Conservation (phyloP, 257 asterid genomes). For the Buddleja alternifolia region DNA sequence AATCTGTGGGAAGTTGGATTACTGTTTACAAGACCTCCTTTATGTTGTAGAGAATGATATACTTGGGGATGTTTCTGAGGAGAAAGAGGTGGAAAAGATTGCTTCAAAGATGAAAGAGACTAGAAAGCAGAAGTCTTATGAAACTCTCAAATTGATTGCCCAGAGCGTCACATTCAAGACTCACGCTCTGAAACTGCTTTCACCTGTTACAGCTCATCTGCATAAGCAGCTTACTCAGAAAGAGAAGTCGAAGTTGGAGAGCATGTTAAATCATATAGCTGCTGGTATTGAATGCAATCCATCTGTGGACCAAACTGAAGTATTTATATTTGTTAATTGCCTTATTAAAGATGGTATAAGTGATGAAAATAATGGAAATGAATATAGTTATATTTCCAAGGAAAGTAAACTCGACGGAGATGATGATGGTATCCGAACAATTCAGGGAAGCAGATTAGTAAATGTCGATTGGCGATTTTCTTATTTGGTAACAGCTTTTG, state of each 20-base stretch:
- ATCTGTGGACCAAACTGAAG: slow-evolving; percentile 70
- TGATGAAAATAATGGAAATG: slow-evolving; percentile 48
- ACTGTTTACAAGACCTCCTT: slow-evolving; percentile 83
- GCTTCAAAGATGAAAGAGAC: slow-evolving; percentile 98
- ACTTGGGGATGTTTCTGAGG: slow-evolving; percentile 89
- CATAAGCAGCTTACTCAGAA: slow-evolving; percentile 73
- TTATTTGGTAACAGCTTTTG: slow-evolving; percentile 70
- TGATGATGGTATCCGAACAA: slow-evolving; percentile 32
- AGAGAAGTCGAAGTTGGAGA: slow-evolving; percentile 75
- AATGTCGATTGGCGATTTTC: slow-evolving; percentile 61
- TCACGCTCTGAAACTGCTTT: slow-evolving; percentile 73
- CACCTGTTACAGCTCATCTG: slow-evolving; percentile 64
- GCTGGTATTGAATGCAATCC: slow-evolving; percentile 80
- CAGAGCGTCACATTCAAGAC: slow-evolving; percentile 79
- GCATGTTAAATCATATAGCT: slow-evolving; percentile 74
- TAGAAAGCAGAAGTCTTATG: slow-evolving; percentile 83
- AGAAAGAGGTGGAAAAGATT: slow-evolving; percentile 95
- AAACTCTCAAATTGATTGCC: slow-evolving; percentile 83
- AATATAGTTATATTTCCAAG: slow-evolving; percentile 26
- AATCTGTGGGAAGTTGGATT: slow-evolving; percentile 69
- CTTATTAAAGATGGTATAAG: slow-evolving; percentile 64
- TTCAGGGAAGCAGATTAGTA: slow-evolving; percentile 45
- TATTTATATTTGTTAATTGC: slow-evolving; percentile 64
- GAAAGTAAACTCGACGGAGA: slow-evolving; percentile 34
- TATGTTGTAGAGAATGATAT: slow-evolving; percentile 70